Evolutionary conservation across 2,329 filamentous ascomycete species (phyloP).

Genomic region (Aspergillus niger): DNA sequence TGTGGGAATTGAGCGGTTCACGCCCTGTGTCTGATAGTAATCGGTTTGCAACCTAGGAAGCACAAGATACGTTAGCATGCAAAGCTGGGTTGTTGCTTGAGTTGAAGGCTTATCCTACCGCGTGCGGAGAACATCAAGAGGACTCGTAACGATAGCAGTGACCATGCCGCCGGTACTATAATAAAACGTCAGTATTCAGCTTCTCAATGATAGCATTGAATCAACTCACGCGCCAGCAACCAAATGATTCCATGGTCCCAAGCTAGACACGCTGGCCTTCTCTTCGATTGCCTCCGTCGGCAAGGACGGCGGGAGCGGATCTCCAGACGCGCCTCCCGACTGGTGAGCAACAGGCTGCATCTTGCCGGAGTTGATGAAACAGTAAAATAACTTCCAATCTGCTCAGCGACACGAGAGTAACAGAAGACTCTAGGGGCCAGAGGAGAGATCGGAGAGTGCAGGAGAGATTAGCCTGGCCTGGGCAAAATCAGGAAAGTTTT

Average conservation of each 20-base stretch:
- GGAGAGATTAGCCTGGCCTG: background rate
- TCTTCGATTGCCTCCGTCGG: constrained; percentile 8
- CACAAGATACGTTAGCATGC: background rate
- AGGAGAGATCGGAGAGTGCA: background rate
- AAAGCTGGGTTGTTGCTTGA: background rate
- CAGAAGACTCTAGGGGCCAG: background rate
- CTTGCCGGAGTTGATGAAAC: background rate
- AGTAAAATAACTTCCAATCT: background rate
- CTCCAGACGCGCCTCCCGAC: constrained; percentile 7
- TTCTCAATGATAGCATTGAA: background rate
- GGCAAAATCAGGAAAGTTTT: constrained; percentile 2
- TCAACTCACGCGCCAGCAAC: constrained; percentile 38
- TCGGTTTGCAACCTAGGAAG: constrained; percentile 72
- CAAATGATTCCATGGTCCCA: constrained; percentile 33
- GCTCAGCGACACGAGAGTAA: background rate
- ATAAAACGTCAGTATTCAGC: background rate
- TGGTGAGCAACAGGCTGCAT: constrained; percentile 15
- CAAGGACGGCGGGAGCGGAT: constrained; percentile 13
- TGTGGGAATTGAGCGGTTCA: constrained; percentile 52
- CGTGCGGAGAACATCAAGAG: constrained; percentile 95
- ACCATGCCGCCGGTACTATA: constrained; percentile 70
- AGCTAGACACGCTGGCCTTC: constrained; percentile 6
- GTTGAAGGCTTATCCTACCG: constrained; percentile 49
- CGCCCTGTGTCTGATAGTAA: constrained; percentile 79
- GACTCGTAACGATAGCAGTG: constrained; percentile 87